These are phyloP conservation scores for Phytophthora sp. DNA, from an alignment of 352 stramenopile genomes.

Conservation along the genomic window DNA sequence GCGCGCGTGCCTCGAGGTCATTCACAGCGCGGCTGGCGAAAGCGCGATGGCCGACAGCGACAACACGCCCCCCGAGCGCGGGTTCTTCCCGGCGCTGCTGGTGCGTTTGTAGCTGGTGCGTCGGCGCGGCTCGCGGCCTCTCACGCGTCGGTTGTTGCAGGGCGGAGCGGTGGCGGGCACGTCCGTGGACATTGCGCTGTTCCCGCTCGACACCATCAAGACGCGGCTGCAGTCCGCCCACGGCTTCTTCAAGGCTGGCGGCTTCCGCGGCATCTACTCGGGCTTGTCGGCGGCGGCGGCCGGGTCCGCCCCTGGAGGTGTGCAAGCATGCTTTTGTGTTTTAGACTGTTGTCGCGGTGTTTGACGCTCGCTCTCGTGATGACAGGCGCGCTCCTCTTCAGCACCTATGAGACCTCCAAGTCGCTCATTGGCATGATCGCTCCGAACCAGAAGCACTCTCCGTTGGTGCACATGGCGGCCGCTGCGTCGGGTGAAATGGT, in stretches of 20 bases:
- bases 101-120: slow-evolving; percentile 29
- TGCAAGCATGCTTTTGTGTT: not conserved
- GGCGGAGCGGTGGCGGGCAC: slow-evolving; percentile 96
- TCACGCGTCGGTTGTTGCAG: slow-evolving; percentile 35
- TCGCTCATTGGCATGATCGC: slow-evolving; percentile 55
- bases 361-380: not conserved
- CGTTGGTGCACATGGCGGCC: slow-evolving; percentile 95
- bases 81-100: slow-evolving; percentile 73
- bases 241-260: slow-evolving; percentile 97
- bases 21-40: not conserved
- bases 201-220: slow-evolving; percentile 99
- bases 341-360: too few relatives aligned
- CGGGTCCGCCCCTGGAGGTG: slow-evolving; percentile 91
- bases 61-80: slow-evolving; percentile 44
- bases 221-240: slow-evolving; percentile 96
- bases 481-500: slow-evolving; percentile 95
- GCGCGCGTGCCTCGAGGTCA: slow-evolving; percentile 16
- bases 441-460: slow-evolving; percentile 82
- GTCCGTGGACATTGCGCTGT: slow-evolving; percentile 97
- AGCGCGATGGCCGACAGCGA: slow-evolving; percentile 31
- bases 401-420: slow-evolving; percentile 92
- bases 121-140: not conserved
- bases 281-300: slow-evolving; percentile 91
- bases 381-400: slow-evolving; percentile 88
- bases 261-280: slow-evolving; percentile 95